phyloP scores from a whole-genome alignment of 495 filamentous ascomycete species.

The Aspergillus ellipticus region DNA sequence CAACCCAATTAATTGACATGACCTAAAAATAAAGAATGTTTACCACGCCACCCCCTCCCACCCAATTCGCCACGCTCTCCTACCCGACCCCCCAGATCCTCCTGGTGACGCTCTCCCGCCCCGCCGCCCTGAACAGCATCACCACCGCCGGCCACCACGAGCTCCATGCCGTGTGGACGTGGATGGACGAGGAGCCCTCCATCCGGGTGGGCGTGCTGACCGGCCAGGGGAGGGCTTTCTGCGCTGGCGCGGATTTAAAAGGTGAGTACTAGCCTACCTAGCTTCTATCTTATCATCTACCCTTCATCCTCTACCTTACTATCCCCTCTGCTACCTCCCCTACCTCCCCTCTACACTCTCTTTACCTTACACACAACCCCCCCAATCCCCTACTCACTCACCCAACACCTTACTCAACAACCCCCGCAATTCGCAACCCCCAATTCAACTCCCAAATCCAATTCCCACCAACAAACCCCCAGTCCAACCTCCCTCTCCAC shows the following conservation, averaged over 20 bases:
- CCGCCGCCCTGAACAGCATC: constrained; percentile 48
- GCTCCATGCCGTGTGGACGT: constrained; percentile 49
- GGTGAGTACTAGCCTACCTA: constrained; percentile 21
- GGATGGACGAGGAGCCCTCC: constrained; percentile 53
- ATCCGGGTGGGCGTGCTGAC: constrained; percentile 55
- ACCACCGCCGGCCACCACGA: constrained; percentile 48
- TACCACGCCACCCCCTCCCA: constrained; percentile 36
- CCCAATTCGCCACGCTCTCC: constrained; percentile 35
- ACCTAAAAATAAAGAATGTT: constrained; percentile 12
- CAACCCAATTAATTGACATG: not conserved
- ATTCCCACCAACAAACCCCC: too few species aligned
- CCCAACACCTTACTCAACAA: too few species aligned
- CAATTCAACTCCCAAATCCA: not conserved
- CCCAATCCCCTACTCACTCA: too few species aligned
- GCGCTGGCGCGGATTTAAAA: constrained; percentile 57
- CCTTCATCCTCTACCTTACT: too few species aligned
- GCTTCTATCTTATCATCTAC: too few species aligned
- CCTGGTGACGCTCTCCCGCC: constrained; percentile 47
- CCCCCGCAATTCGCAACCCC: too few species aligned
- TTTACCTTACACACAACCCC: too few species aligned
- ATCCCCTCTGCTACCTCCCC: not conserved
- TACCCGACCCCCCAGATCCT: constrained; percentile 48
- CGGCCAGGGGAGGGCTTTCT: constrained; percentile 54
- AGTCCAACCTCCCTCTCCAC: too few species aligned
- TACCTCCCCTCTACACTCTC: not conserved